Evolutionary conservation across 1,284 basidiomycete species (phyloP).

Genomic region (Sporisorium exsertum): DNA sequence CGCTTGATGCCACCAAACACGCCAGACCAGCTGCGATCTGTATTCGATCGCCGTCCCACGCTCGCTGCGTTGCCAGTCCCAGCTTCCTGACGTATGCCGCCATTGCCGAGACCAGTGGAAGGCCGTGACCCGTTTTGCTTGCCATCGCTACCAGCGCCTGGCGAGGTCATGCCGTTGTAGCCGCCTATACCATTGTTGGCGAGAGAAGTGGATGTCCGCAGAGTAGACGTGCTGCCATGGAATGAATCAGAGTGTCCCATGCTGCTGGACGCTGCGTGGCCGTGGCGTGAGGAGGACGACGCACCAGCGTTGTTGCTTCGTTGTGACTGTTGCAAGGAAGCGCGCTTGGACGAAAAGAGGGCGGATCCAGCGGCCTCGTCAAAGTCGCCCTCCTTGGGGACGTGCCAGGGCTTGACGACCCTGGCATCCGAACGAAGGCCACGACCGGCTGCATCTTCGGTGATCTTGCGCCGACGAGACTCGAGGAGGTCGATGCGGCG

Average conservation of each 20-base stretch:
- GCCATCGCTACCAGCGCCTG: slow-evolving; percentile 2
- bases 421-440: slow-evolving; percentile 33
- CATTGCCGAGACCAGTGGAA: slow-evolving; percentile 6
- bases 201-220: slow-evolving; percentile 25
- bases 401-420: slow-evolving; percentile 54
- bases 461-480: slow-evolving; percentile 24
- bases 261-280: slow-evolving; percentile 34
- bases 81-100: neutral
- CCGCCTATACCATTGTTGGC: slow-evolving; percentile 17
- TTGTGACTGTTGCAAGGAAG: slow-evolving; percentile 25
- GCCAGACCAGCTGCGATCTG: slow-evolving; percentile 49
- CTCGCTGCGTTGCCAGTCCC: slow-evolving; percentile 13
- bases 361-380: slow-evolving; percentile 54
- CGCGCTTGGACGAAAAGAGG: slow-evolving; percentile 41
- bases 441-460: slow-evolving; percentile 16
- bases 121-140: slow-evolving; percentile 5
- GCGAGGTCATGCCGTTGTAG: neutral
- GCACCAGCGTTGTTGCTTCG: slow-evolving; percentile 12
- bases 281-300: slow-evolving; percentile 13
- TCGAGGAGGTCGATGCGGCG: slow-evolving; percentile 36
- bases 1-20: slow-evolving; percentile 53
- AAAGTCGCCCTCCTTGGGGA: slow-evolving; percentile 52
- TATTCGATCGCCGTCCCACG: slow-evolving; percentile 37
- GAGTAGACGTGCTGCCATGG: slow-evolving; percentile 27
- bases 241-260: slow-evolving; percentile 21